Percentiles rank a stretch among this genome's conserved stretches.
phyloP scores from a whole-genome alignment of 2,329 filamentous ascomycete species.

The Reticulascus tulasneorum region DNA sequence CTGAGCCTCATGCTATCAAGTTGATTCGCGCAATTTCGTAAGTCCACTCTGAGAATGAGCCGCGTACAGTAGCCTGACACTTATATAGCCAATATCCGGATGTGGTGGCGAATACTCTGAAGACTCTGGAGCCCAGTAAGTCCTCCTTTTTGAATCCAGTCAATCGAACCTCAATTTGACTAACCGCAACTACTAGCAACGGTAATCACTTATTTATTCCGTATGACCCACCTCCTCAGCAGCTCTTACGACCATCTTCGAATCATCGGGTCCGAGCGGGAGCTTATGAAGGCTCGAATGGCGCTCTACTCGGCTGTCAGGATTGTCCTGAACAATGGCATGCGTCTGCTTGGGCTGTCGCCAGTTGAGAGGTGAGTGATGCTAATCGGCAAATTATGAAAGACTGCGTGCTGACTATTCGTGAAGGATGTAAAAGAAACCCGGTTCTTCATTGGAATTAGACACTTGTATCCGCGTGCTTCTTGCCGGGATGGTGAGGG shows the following conservation, averaged over 20 bases:
- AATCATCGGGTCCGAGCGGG: slow-evolving; percentile 73
- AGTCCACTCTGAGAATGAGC: no score
- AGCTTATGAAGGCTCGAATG: slow-evolving; percentile 68
- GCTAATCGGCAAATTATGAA: not conserved
- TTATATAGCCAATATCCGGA: slow-evolving; percentile 85
- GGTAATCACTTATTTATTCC: slow-evolving; percentile 65
- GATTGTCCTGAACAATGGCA: slow-evolving; percentile 76
- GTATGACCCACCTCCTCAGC: slow-evolving; percentile 78
- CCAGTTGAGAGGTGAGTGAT: slow-evolving; percentile 57
- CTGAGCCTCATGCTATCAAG: slow-evolving; percentile 68
- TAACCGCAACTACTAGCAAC: no score
- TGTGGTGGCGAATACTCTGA: slow-evolving; percentile 76
- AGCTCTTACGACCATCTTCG: slow-evolving; percentile 78
- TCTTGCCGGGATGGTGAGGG: not conserved
- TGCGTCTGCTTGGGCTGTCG: slow-evolving; percentile 73
- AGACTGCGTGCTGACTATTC: slow-evolving; percentile 2
- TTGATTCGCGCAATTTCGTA: slow-evolving; percentile 72
- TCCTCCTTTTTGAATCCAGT: no score
- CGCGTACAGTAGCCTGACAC: no score
- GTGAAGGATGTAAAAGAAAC: slow-evolving; percentile 12
- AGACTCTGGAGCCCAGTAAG: slow-evolving; percentile 76
- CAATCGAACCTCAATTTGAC: no score
- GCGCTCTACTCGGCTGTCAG: slow-evolving; percentile 74
- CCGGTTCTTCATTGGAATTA: no score
- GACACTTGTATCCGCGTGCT: no score